Base-by-base conservation (phyloP, 345 rosid species). In the Populus tremula region DNA sequence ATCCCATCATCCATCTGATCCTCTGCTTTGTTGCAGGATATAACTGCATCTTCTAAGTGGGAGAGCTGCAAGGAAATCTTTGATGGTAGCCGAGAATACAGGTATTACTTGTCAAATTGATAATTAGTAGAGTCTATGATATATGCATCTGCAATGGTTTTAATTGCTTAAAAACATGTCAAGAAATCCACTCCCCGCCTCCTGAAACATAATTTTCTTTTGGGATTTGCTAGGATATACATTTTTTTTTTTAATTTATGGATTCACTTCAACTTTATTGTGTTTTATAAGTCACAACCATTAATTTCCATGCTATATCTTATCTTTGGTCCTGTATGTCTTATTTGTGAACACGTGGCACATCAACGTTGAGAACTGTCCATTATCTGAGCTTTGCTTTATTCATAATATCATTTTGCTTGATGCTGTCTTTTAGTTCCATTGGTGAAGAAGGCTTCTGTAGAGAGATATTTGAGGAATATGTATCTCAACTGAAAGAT, bases 1-100 rank as follows among this genome's bases (percentile, higher is more conserved):
- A 84, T 69, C 50, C 18, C 76, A 64, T 74, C 73, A 67, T 72
- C 76, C 67, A 73, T 82, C 68, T 82, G 77, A 71, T 74, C 63
- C 68, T 67, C 78, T 69, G 62, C 56, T 76, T 72, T 78, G 62
- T 79, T 82, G 79, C 86, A 96, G 99, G 94, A 92, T 72, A 88
- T 96, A 83, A 85, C 87, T 56, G 82, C 87, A 76, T 84, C 94
- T 76, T 96, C 99, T 70, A 82, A 88, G 63, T 96, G 99, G 99
- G 99, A 92, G 79, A 85, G 86, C 16, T 87, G 86, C 77, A 88
- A 82, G 87, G 85, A 81, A 76, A 88, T 89, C 71, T 83, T 96
- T 38, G 92, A 92, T 83, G 88, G 84, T 74, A 89, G 92, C 84
- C 89, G 88, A 73, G 96, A 92, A 79, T 93, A 83, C 91, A 88